Conservation (phyloP, 148 eudicot genomes). For the Arctostaphylos glauca region DNA sequence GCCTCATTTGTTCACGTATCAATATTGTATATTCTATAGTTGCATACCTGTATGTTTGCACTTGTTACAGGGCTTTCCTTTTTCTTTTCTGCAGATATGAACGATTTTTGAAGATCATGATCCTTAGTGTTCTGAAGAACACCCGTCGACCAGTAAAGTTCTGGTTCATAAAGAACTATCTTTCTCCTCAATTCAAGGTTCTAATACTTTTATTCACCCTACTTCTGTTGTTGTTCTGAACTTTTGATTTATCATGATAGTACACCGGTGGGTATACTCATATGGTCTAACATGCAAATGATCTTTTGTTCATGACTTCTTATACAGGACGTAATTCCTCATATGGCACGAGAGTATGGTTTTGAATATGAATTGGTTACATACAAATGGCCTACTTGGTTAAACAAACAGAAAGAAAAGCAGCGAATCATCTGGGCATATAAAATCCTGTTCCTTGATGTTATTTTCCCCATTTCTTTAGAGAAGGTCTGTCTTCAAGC, state of each 20-base stretch:
- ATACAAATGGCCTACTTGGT: constrained; percentile 98
- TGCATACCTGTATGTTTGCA: background rate
- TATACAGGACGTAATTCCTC: constrained; percentile 88
- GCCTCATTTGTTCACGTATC: background rate
- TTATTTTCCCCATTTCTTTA: constrained; percentile 88
- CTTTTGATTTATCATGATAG: background rate
- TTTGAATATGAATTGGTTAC: constrained; percentile 90
- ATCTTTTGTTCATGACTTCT: background rate
- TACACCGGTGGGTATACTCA: background rate
- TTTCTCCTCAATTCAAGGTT: constrained; percentile 98
- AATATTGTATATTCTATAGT: background rate
- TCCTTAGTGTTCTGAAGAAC: constrained; percentile 82
- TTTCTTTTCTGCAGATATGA: constrained; percentile 61
- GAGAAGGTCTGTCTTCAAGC: constrained; percentile 56
- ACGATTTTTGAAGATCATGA: constrained; percentile 94
- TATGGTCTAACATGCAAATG: background rate
- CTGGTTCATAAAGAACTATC: constrained; percentile 97
- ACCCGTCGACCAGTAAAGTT: constrained; percentile 91
- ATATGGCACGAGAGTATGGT: constrained; percentile 90
- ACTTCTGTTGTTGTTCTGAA: background rate
- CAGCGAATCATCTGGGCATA: constrained; percentile 98
- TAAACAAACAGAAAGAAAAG: constrained; percentile 90
- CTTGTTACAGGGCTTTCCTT: background rate
- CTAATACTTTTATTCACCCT: constrained; percentile 11
- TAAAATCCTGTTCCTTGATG: constrained; percentile 93